Conservation (phyloP, 202 grass and related monocot genomes). For the Saccharum hybrid region DNA sequence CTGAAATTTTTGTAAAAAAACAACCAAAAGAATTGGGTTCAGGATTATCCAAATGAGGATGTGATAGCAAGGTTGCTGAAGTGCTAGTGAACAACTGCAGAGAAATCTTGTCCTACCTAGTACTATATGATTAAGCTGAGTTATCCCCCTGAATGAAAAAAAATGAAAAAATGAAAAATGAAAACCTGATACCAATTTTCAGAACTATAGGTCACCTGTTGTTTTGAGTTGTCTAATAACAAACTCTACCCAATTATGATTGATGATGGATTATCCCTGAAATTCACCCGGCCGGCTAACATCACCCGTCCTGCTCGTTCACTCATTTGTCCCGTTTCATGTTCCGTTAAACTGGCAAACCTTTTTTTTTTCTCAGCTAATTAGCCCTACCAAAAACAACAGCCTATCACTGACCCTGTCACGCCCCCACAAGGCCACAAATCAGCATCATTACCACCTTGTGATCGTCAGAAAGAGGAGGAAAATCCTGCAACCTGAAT, state of each 20-base stretch:
- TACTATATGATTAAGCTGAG: background rate
- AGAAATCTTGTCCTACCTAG: background rate
- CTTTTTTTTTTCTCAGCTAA: background rate
- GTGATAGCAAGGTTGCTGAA: background rate
- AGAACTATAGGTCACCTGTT: background rate
- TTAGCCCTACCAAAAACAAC: constrained; percentile 8
- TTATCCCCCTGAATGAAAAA: background rate
- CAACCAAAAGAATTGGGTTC: background rate
- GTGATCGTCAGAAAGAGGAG: constrained; percentile 30
- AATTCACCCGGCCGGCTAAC: background rate
- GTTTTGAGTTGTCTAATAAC: background rate
- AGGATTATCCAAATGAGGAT: background rate
- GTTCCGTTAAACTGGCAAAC: background rate
- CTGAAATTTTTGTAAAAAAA: background rate
- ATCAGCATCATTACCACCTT: constrained; percentile 42
- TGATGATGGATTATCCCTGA: background rate
- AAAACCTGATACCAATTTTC: background rate
- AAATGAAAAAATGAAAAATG: background rate
- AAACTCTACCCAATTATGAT: background rate
- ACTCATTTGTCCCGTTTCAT: constrained; percentile 17
- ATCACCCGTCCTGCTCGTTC: background rate
- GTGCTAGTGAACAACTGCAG: background rate
- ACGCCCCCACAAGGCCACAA: background rate
- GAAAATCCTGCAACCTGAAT: background rate
- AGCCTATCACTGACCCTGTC: constrained; percentile 30